A percentile compares a stretch with the other conserved stretches of the same genome.
Conservation (phyloP, 768 basidiomycete genomes). For the Coprinopsis cinerea region DNA sequence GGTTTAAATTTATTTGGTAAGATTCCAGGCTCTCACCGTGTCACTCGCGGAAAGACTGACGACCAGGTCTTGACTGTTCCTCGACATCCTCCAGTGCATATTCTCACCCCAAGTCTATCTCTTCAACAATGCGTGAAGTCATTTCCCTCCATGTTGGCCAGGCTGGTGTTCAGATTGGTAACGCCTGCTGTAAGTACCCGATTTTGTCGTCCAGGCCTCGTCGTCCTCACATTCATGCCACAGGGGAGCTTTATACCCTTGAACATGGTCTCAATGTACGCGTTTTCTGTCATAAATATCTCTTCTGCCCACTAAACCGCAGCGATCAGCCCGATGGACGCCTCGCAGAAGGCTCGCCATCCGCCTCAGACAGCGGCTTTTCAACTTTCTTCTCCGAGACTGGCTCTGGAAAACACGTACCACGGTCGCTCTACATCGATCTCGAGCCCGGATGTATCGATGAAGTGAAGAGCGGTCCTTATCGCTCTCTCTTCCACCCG, state of each 20-base stretch:
- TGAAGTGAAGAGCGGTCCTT: conserved; percentile 92
- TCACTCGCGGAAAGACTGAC: neutral
- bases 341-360: conserved; percentile 70
- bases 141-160: conserved; percentile 99
- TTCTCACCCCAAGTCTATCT: neutral
- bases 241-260: conserved; percentile 98
- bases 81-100: neutral
- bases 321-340: conserved; percentile 84
- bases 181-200: conserved; percentile 90
- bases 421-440: conserved; percentile 95
- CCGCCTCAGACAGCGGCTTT: conserved; percentile 84
- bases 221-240: conserved; percentile 2
- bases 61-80: neutral
- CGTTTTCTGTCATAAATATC: conserved; percentile 15
- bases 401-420: conserved; percentile 92
- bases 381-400: conserved; percentile 99
- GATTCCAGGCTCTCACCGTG: too few species aligned
- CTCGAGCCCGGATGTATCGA: conserved; percentile 98
- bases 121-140: conserved; percentile 78
- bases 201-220: neutral
- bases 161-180: conserved; percentile 96
- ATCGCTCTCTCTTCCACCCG: conserved; percentile 97
- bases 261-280: conserved; percentile 96
- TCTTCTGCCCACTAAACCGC: conserved; percentile 15
- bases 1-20: too few species aligned